phyloP scores from a whole-genome alignment of 768 basidiomycete species.

The Daedaleopsis nitida region DNA sequence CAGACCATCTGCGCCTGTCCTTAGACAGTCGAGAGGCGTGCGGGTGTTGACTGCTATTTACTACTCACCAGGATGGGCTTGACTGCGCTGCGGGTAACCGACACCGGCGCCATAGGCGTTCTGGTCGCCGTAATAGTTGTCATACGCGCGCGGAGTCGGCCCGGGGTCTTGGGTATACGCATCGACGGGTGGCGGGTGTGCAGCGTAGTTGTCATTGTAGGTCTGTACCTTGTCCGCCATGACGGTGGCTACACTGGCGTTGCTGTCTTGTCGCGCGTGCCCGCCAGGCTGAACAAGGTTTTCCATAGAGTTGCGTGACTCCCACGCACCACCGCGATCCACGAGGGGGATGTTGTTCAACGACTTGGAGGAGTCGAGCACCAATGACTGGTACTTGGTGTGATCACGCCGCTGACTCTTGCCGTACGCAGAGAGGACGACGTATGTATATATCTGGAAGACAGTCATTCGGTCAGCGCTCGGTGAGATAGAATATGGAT shows the following conservation, averaged over 20 bases:
- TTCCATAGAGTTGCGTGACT: slow-evolving; percentile 54
- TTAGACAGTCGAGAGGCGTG: slow-evolving; percentile 20
- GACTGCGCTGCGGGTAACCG: slow-evolving; percentile 40
- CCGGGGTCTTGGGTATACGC: slow-evolving; percentile 43
- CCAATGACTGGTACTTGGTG: slow-evolving; percentile 71
- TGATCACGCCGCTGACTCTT: slow-evolving; percentile 78
- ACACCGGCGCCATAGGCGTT: slow-evolving; percentile 24
- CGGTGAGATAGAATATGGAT: slow-evolving; percentile 6
- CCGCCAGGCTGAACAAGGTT: slow-evolving; percentile 30
- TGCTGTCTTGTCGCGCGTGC: slow-evolving; percentile 50
- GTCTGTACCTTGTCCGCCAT: slow-evolving; percentile 43
- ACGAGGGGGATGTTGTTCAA: slow-evolving; percentile 68
- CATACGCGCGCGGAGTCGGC: slow-evolving; percentile 39
- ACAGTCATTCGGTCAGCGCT: slow-evolving; percentile 2
- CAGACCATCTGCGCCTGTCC: slow-evolving; percentile 33
- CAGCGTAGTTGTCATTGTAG: slow-evolving; percentile 25
- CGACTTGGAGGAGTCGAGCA: slow-evolving; percentile 55
- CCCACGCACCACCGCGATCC: slow-evolving; percentile 71
- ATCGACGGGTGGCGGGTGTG: slow-evolving; percentile 27
- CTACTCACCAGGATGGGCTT: slow-evolving; percentile 52
- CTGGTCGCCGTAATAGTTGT: slow-evolving; percentile 26
- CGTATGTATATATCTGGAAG: slow-evolving; percentile 49
- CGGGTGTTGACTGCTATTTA: slow-evolving; percentile 19
- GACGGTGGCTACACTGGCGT: slow-evolving; percentile 56
- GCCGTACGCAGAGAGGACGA: slow-evolving; percentile 65